phyloP scores from a whole-genome alignment of 2,329 filamentous ascomycete species.

The Exophiala spinifera region DNA sequence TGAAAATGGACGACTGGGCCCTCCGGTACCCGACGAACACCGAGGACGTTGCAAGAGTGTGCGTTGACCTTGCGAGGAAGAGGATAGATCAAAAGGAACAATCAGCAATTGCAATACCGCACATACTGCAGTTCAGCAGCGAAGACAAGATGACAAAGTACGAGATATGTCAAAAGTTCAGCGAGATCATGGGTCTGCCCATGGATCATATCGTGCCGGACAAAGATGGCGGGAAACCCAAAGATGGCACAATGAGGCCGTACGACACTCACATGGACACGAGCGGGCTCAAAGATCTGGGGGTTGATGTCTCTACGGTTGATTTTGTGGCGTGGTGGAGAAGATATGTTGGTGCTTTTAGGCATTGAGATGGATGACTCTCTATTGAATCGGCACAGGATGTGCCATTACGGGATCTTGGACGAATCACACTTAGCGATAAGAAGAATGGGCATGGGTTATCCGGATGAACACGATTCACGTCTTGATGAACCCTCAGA shows the following conservation, averaged over 20 bases:
- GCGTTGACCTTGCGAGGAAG: slow-evolving; percentile 67
- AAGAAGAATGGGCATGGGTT: too few relatives aligned
- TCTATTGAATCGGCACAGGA: too few relatives aligned
- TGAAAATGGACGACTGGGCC: slow-evolving; percentile 85
- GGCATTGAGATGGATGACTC: slow-evolving; percentile 14
- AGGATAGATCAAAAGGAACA: slow-evolving; percentile 45
- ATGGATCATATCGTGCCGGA: slow-evolving; percentile 67
- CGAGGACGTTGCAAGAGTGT: slow-evolving; percentile 78
- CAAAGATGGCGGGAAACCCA: slow-evolving; percentile 52
- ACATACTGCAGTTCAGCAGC: slow-evolving; percentile 77
- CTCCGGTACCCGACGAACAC: slow-evolving; percentile 85
- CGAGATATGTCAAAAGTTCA: slow-evolving; percentile 76
- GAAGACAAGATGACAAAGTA: slow-evolving; percentile 88
- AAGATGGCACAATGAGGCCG: slow-evolving; percentile 51
- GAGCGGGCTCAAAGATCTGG: slow-evolving; percentile 66
- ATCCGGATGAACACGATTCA: too few relatives aligned
- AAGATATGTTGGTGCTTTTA: slow-evolving; percentile 49
- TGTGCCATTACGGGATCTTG: too few relatives aligned
- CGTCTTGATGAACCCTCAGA: too few relatives aligned
- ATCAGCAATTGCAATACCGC: slow-evolving; percentile 59
- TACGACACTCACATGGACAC: slow-evolving; percentile 88
- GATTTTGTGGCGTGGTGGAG: slow-evolving; percentile 82
- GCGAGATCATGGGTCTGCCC: slow-evolving; percentile 73
- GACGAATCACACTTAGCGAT: too few relatives aligned
- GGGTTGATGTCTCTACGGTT: slow-evolving; percentile 69